phyloP scores from a whole-genome alignment of 169 alveolate species.

The Babesia caballi region DNA sequence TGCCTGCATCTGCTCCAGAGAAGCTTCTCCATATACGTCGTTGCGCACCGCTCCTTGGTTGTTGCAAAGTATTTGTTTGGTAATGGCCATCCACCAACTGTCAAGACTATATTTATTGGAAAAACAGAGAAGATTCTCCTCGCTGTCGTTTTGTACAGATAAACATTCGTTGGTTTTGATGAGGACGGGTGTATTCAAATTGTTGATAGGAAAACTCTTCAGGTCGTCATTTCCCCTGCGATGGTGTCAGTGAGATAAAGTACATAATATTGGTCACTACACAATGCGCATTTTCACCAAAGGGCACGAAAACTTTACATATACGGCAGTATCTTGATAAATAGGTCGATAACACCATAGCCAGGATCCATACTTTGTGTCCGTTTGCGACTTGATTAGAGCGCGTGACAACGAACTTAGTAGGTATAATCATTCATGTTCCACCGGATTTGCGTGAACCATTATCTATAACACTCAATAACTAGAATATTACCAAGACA shows the following conservation, averaged over 20 bases:
- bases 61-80: slow-evolving; percentile 59
- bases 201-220: slow-evolving; percentile 10
- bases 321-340: no score
- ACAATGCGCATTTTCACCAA: no score
- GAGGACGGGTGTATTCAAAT: slow-evolving; percentile 42
- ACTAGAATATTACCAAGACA: no score
- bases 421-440: no score
- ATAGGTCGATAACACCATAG: no score
- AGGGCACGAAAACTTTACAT: no score
- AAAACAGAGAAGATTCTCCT: slow-evolving; percentile 14
- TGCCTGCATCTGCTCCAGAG: slow-evolving; percentile 51
- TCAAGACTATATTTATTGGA: slow-evolving; percentile 45
- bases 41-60: slow-evolving; percentile 43
- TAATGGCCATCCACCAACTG: slow-evolving; percentile 61
- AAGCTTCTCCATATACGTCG: slow-evolving; percentile 60
- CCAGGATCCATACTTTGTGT: no score
- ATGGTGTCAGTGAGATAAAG: neutral
- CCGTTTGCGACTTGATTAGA: no score
- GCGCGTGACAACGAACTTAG: no score
- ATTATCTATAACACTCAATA: no score
- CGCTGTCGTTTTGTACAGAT: slow-evolving; percentile 8
- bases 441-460: no score
- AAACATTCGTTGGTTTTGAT: slow-evolving; percentile 52
- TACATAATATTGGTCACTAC: no score
- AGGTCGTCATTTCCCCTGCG: slow-evolving; percentile 58